phyloP scores from a whole-genome alignment of 192 early-diverging fungal species.

The Glomus cerebriforme region DNA sequence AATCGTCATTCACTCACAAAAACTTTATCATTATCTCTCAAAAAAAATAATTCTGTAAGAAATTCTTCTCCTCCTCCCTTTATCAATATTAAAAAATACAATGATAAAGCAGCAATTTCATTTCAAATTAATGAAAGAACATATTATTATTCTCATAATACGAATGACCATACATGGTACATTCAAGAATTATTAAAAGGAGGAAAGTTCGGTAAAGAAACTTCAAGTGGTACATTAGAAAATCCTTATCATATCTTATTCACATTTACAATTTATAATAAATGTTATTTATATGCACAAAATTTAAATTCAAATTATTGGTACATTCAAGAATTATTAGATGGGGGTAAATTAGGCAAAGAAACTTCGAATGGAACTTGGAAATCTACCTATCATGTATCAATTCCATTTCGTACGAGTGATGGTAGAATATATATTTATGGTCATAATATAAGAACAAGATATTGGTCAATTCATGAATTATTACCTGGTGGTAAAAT shows the following conservation, averaged over 20 bases:
- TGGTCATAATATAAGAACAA: not conserved
- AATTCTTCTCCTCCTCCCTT: not conserved
- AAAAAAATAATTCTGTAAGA: not conserved
- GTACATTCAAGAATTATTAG: conserved; percentile 15
- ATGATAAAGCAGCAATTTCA: not conserved
- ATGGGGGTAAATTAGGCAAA: not conserved
- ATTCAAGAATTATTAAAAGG: not conserved
- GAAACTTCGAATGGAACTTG: not conserved
- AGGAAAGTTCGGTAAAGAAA: not conserved
- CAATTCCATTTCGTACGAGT: not conserved
- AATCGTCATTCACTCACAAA: not conserved
- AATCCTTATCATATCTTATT: not conserved
- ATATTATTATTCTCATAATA: not conserved
- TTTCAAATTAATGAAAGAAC: conserved; percentile 1
- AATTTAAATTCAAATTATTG: not conserved
- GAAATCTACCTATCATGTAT: not conserved
- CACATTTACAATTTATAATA: not conserved
- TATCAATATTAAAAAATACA: not conserved
- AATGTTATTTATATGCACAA: conserved; percentile 6
- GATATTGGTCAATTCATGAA: not conserved
- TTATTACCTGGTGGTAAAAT: not conserved
- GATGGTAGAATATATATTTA: not conserved
- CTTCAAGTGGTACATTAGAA: not conserved
- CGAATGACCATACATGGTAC: not conserved
- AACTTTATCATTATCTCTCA: not conserved